Evolutionary conservation across 108 stramenopile genomes (phyloP).

Genomic region (Phaeodactylum tricornutum): DNA sequence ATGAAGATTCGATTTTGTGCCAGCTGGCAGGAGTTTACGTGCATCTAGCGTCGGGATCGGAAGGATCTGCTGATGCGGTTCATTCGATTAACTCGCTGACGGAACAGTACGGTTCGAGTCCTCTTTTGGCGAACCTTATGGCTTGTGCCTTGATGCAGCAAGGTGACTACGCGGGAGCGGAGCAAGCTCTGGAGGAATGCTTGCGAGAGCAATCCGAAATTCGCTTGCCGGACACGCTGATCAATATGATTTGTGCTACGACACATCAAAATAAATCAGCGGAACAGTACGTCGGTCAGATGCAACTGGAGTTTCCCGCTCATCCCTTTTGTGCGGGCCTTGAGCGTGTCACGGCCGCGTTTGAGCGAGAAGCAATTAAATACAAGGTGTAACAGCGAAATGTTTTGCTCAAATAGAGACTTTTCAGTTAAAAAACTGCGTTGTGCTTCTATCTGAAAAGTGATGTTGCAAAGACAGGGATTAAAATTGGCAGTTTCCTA

Average conservation of each 20-base stretch:
- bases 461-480: too few relatives aligned
- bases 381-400: slow-evolving; percentile 55
- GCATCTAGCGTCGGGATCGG: slow-evolving; percentile 73
- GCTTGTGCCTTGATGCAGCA: slow-evolving; percentile 85
- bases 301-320: slow-evolving; percentile 43
- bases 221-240: slow-evolving; percentile 62
- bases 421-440: too few relatives aligned
- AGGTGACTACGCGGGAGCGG: slow-evolving; percentile 82
- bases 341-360: slow-evolving; percentile 66
- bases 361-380: slow-evolving; percentile 78
- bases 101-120: slow-evolving; percentile 90
- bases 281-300: slow-evolving; percentile 15
- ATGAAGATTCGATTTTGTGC: slow-evolving; percentile 94
- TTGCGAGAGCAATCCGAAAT: slow-evolving; percentile 44
- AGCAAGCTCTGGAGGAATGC: slow-evolving; percentile 59
- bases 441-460: too few relatives aligned
- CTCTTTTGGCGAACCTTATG: slow-evolving; percentile 80
- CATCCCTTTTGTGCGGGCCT: slow-evolving; percentile 64
- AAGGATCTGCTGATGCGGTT: slow-evolving; percentile 71
- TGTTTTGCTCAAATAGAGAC: too few relatives aligned
- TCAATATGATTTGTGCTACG: slow-evolving; percentile 83
- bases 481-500: too few relatives aligned
- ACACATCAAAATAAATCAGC: slow-evolving; percentile 69
- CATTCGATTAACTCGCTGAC: slow-evolving; percentile 82
- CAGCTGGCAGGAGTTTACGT: slow-evolving; percentile 83